phyloP scores from a whole-genome alignment of 192 early-diverging fungal genomes.

The Coemansia umbellata region DNA sequence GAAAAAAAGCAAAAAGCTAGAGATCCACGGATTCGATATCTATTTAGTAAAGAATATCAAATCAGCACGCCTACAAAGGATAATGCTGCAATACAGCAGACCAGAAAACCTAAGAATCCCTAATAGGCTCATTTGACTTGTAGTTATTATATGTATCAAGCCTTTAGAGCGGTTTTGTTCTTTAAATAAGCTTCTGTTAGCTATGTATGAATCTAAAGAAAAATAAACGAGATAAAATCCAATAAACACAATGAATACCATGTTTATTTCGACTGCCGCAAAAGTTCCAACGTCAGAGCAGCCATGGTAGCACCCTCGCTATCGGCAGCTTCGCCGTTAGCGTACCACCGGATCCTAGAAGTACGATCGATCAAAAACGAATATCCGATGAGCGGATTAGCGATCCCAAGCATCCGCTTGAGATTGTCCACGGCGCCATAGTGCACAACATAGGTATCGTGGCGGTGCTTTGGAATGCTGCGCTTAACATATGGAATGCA shows the following conservation, averaged over 20 bases:
- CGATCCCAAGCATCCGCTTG: slow-evolving; percentile 38
- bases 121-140: no score
- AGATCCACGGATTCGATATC: slow-evolving; percentile 13
- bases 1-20: slow-evolving; percentile 1
- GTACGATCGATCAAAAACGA: slow-evolving; percentile 44
- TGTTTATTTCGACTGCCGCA: slow-evolving; percentile 14
- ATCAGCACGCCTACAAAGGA: no score
- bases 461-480: slow-evolving; percentile 24
- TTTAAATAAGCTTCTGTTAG: no score
- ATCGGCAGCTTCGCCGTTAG: slow-evolving; percentile 43
- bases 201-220: no score
- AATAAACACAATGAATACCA: not conserved
- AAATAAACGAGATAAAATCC: not conserved
- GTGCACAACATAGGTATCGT: slow-evolving; percentile 33
- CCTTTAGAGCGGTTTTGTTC: not conserved
- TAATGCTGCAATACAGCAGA: no score
- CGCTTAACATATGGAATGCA: slow-evolving; percentile 34
- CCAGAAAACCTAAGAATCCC: no score
- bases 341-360: slow-evolving; percentile 50
- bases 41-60: no score
- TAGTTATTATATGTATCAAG: not conserved
- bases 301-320: slow-evolving; percentile 34
- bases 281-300: slow-evolving; percentile 22
- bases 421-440: slow-evolving; percentile 46
- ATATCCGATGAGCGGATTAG: slow-evolving; percentile 50